Conservation (phyloP, 2,329 filamentous ascomycete species). For the Claviceps spartinae region DNA sequence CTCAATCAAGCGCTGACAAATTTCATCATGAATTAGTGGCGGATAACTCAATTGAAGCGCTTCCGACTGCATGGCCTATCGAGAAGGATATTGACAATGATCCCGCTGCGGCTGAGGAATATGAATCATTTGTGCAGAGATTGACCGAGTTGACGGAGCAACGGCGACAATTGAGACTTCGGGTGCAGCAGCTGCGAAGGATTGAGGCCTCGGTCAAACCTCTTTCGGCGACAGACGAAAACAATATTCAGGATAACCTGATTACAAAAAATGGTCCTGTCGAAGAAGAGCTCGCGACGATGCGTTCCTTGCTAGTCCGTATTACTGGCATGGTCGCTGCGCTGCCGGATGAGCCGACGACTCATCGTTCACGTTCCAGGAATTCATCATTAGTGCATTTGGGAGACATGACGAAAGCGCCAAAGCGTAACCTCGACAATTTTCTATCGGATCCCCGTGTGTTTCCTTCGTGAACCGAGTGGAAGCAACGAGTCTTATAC, state of each 20-base stretch:
- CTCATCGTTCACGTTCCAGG: background rate
- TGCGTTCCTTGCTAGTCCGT: constrained; percentile 47
- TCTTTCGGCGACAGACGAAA: constrained; percentile 12
- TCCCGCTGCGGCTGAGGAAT: constrained; percentile 36
- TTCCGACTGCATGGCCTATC: constrained; percentile 34
- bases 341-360: constrained; percentile 16
- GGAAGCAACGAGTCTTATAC: background rate
- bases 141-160: constrained; percentile 35
- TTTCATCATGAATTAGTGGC: constrained; percentile 19
- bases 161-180: constrained; percentile 21
- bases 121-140: constrained; percentile 33
- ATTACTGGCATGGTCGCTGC: constrained; percentile 39
- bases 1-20: no score
- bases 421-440: constrained; percentile 28
- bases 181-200: constrained; percentile 32
- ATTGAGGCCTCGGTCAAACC: constrained; percentile 39
- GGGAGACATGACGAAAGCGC: constrained; percentile 24
- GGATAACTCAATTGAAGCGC: constrained; percentile 28
- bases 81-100: constrained; percentile 22
- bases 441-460: constrained; percentile 21
- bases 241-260: constrained; percentile 48
- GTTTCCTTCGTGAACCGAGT: constrained; percentile 8
- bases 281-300: constrained; percentile 52
- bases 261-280: constrained; percentile 51
- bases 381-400: constrained; percentile 13